Percentiles rank a stretch among this genome's conserved stretches.
phyloP scores from a whole-genome alignment of 164 flowering plant species.

The Annona cherimola region DNA sequence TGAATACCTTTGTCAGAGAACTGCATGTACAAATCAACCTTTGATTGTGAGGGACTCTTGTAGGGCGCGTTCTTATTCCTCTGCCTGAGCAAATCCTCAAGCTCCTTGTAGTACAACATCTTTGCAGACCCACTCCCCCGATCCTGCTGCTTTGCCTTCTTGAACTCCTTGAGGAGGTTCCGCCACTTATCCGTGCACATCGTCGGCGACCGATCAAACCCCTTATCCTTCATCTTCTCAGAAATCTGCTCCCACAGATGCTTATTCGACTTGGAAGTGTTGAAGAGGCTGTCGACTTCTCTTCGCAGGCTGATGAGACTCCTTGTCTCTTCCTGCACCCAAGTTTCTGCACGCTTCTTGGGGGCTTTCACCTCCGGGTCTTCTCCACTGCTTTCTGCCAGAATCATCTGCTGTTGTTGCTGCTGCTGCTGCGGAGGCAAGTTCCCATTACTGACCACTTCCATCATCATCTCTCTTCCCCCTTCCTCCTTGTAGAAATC shows the following conservation, averaged over 20 bases:
- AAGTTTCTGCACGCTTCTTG: conserved; percentile 90
- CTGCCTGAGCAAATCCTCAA: conserved; percentile 71
- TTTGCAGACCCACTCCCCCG: conserved; percentile 54
- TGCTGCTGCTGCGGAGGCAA: conserved; percentile 26
- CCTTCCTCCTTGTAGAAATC: conserved; percentile 50
- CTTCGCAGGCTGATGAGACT: conserved; percentile 50
- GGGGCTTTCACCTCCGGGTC: conserved; percentile 59
- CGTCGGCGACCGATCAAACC: conserved; percentile 78
- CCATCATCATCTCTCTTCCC: conserved; percentile 52
- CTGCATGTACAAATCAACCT: conserved; percentile 68
- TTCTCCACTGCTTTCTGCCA: conserved; percentile 52
- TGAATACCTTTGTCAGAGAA: conserved; percentile 72
- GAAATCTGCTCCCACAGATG: conserved; percentile 93
- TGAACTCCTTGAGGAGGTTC: conserved; percentile 81
- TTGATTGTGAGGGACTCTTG: conserved; percentile 45
- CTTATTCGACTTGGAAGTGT: conserved; percentile 81
- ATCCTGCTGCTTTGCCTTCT: conserved; percentile 69
- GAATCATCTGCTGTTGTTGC: conserved; percentile 36
- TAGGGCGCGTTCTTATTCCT: conserved; percentile 46
- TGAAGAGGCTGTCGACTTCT: conserved; percentile 68
- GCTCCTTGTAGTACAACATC: conserved; percentile 79
- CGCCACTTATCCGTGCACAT: conserved; percentile 99
- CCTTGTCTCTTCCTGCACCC: conserved; percentile 85
- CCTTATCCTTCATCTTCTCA: conserved; percentile 72
- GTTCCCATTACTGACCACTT: conserved; percentile 31